A percentile compares a stretch with the other conserved stretches of the same genome.
These are phyloP conservation scores for Verticillium zaregamsianum DNA, from an alignment of 2,329 filamentous ascomycete genomes.

Conservation along the genomic window DNA sequence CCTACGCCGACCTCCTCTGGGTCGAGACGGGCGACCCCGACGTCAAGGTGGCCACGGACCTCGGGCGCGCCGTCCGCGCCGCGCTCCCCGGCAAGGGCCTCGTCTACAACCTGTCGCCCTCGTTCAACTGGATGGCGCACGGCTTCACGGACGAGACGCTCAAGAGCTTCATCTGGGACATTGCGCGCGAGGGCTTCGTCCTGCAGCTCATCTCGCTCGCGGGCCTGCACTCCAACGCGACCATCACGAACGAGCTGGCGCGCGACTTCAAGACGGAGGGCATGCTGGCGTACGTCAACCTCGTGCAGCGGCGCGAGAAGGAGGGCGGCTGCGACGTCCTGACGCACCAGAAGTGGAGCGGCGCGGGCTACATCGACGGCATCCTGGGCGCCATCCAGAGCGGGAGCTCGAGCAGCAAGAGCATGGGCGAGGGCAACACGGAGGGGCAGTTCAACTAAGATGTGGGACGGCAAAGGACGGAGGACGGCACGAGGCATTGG, in stretches of 20 bases:
- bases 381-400: conserved; percentile 88
- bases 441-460: conserved; percentile 61
- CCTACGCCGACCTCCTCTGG: conserved; percentile 94
- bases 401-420: conserved; percentile 82
- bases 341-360: conserved; percentile 86
- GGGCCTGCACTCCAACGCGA: conserved; percentile 62
- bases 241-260: conserved; percentile 69
- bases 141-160: conserved; percentile 81
- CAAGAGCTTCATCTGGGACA: conserved; percentile 93
- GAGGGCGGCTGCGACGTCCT: conserved; percentile 88
- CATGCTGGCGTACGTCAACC: conserved; percentile 96
- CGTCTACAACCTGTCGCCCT: conserved; percentile 94
- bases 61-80: conserved; percentile 71
- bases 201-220: conserved; percentile 65
- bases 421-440: conserved; percentile 93
- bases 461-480: background rate
- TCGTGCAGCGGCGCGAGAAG: conserved; percentile 87
- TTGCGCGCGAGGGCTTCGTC: conserved; percentile 80
- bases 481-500: conserved; percentile 7
- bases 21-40: conserved; percentile 91
- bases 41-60: conserved; percentile 69
- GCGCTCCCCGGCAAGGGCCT: conserved; percentile 76
- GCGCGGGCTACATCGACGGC: conserved; percentile 72
- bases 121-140: conserved; percentile 98
- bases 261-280: conserved; percentile 82